These are phyloP conservation scores for Cladobotryum protrusum DNA, from an alignment of 2,329 filamentous ascomycete species.

Conservation along the genomic window DNA sequence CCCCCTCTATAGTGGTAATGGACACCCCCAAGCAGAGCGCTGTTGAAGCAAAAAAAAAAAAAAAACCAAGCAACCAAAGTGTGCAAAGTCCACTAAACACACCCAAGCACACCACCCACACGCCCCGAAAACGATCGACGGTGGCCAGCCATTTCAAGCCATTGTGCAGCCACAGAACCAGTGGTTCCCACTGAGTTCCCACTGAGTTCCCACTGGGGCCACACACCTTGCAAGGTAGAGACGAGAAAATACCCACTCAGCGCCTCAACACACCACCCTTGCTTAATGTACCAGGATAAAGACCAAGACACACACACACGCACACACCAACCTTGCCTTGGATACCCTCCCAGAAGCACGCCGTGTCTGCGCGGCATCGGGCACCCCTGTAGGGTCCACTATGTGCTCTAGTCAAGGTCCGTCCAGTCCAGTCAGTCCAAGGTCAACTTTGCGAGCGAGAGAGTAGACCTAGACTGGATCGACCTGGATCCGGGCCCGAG, in stretches of 20 bases:
- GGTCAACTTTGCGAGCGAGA: too few species aligned
- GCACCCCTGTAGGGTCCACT: background rate
- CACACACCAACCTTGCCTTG: background rate
- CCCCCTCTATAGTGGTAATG: background rate
- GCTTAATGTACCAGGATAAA: too few species aligned
- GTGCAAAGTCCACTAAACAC: too few species aligned
- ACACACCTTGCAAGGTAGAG: background rate
- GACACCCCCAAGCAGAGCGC: background rate
- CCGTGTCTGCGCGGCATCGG: constrained; percentile 1
- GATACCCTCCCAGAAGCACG: background rate
- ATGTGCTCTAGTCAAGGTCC: background rate
- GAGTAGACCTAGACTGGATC: background rate
- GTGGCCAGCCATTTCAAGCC: constrained; percentile 10
- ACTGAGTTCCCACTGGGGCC: background rate
- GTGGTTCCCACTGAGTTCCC: too few species aligned
- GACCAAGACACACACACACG: background rate
- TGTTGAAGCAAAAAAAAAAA: too few species aligned
- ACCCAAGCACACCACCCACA: constrained; percentile 1
- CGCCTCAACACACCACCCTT: background rate
- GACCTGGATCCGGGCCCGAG: constrained; percentile 10
- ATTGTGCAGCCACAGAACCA: background rate
- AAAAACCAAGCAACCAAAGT: too few species aligned
- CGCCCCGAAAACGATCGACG: constrained; percentile 13
- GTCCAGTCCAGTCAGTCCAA: background rate
- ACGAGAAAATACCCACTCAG: background rate